Evolutionary conservation across 306 rosid species (phyloP), one percentile per base, ranked within the genome.

Genomic region (Dalbergia cultrata): DNA sequence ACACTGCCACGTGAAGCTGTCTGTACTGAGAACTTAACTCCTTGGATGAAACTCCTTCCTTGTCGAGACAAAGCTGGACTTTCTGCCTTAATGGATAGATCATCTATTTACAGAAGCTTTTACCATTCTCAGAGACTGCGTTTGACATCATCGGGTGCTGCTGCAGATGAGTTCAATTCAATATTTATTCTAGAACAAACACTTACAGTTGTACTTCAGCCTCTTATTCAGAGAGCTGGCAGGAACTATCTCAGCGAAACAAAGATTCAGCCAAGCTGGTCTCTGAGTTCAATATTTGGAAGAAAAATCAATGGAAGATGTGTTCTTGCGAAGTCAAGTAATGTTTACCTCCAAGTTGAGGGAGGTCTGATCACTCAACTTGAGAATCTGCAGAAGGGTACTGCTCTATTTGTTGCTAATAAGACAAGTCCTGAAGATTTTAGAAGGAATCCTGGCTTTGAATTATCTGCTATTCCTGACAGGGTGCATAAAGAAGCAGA

Each of bases 1-100:
- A 83, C 97, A 41, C 75, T 95, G 85, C 99, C 99, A 17, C 96
- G 97, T 50, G 99, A 95, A 83, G 98, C 99, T 88, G 94, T 95
- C 82, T 93, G 99, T 86, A 93, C 99, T 26, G 97, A 95, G 86
- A 95, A 95, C 72, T 91, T 93, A 58, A 95, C 99, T 72, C 99
- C 99, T 4, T 93, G 97, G 99, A 83, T 95, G 80, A 93, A 95
- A 87, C 96, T 95, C 72, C 97, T 95, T 52, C 97, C 99, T 64
- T 95, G 98, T 87, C 91, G 97, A 45, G 99, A 93, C 75, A 95
- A 91, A 88, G 91, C 96, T 68, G 98, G 99, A 74, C 75, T 93
- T 76, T 89, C 99, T 54, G 71, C 85, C 70, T 90, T 93, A 80
- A 83, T 93, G 98, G 94, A 95, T 81, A 87, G 99, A 73, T 94